Percentiles rank a stretch among this genome's conserved stretches.
Conservation (phyloP, 2,329 filamentous ascomycete species). For the Trichoderma koningii region DNA sequence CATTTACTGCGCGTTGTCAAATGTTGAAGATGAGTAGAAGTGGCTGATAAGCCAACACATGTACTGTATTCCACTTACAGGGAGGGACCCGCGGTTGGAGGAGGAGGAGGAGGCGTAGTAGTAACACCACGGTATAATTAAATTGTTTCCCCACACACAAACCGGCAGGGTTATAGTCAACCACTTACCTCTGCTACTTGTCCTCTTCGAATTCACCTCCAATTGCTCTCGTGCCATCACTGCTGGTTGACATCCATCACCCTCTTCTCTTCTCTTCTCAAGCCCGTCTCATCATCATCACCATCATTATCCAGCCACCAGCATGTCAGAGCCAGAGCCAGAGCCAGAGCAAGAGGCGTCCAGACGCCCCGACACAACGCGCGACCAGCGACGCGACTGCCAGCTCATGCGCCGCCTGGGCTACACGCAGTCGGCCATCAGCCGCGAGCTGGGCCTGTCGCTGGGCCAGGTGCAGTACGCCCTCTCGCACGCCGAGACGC, state of each 20-base stretch:
- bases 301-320: too few species aligned
- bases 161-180: not conserved
- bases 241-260: too few species aligned
- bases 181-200: not conserved
- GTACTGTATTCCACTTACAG: too few species aligned
- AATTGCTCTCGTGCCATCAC: too few species aligned
- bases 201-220: too few species aligned
- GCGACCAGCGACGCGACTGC: constrained; percentile 20
- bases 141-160: constrained; percentile 4
- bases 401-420: constrained; percentile 20
- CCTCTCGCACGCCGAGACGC: constrained; percentile 20
- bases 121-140: not conserved
- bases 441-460: constrained; percentile 12
- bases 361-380: constrained; percentile 11
- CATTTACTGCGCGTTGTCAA: too few species aligned
- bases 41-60: not conserved
- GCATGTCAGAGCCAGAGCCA: not conserved
- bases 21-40: not conserved
- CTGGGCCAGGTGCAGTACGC: constrained; percentile 17
- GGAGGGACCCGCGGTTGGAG: not conserved
- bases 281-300: too few species aligned
- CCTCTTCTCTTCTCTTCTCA: too few species aligned
- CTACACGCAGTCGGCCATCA: constrained; percentile 20
- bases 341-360: not conserved
- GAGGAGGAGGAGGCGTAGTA: not conserved